Evolutionary conservation across 768 basidiomycete genomes (phyloP).

Genomic region (Collybia sordida): DNA sequence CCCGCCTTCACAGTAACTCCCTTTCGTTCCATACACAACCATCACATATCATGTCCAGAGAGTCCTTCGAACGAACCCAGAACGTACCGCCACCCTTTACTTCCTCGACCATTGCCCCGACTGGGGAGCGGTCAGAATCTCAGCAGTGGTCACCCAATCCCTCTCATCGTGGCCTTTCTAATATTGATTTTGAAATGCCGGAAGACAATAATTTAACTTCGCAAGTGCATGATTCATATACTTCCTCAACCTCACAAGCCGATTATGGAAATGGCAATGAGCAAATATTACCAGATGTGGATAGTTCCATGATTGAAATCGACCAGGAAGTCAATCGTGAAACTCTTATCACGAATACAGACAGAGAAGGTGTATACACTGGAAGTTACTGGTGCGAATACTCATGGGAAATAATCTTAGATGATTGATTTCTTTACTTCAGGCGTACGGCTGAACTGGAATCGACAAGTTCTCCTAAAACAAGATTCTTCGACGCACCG

Average conservation of each 20-base stretch:
- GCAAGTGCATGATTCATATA: too few relatives aligned
- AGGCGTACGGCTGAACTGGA: constrained; percentile 15
- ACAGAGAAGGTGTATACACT: too few relatives aligned
- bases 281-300: constrained; percentile 4
- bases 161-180: background rate
- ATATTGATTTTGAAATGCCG: background rate
- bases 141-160: too few relatives aligned
- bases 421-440: background rate
- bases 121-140: too few relatives aligned
- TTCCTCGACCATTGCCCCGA: too few relatives aligned
- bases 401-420: background rate
- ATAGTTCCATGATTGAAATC: constrained; percentile 2
- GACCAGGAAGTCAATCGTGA: background rate
- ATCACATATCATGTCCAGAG: too few relatives aligned
- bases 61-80: too few relatives aligned
- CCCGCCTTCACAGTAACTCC: too few relatives aligned
- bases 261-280: background rate
- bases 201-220: background rate
- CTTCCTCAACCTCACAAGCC: too few relatives aligned
- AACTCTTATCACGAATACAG: background rate
- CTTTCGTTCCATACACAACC: too few relatives aligned
- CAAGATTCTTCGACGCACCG: constrained; percentile 1
- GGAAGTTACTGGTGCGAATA: too few relatives aligned
- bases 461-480: constrained; percentile 3
- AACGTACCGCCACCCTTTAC: too few relatives aligned